These are phyloP conservation scores for Grosmannia huntii DNA, from an alignment of 2,329 filamentous ascomycete species.

Conservation along the genomic window DNA sequence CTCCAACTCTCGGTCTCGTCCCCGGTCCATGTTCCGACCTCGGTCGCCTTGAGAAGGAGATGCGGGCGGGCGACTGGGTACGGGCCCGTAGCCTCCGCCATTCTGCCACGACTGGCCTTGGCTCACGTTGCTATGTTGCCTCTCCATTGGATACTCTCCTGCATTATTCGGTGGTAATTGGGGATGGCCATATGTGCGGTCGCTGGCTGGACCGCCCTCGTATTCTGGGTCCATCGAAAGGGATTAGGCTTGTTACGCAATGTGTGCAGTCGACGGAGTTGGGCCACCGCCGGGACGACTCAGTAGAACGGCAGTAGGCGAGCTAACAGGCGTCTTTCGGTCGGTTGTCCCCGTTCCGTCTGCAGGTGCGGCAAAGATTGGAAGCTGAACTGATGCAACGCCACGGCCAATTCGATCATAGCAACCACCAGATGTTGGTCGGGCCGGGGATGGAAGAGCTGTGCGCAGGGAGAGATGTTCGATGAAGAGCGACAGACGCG, in stretches of 20 bases:
- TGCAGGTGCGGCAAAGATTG: background rate
- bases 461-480: background rate
- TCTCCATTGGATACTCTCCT: conserved; percentile 14
- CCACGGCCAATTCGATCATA: background rate
- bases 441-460: background rate
- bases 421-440: background rate
- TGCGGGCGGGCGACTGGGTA: conserved; percentile 16
- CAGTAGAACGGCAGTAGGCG: background rate
- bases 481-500: background rate
- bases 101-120: conserved; percentile 11
- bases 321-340: background rate
- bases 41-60: conserved; percentile 25
- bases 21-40: conserved; percentile 18
- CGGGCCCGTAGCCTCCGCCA: conserved; percentile 11
- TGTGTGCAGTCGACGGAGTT: background rate
- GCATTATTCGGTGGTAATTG: conserved; percentile 6
- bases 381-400: background rate
- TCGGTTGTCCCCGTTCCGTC: background rate
- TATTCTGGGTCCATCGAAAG: conserved; percentile 33
- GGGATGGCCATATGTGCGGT: conserved; percentile 18
- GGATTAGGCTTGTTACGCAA: background rate
- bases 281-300: background rate
- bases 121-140: conserved; percentile 13
- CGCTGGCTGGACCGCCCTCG: conserved; percentile 27
- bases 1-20: conserved; percentile 14